Evolutionary conservation across 2,329 filamentous ascomycete genomes (phyloP).

Genomic region (Colletotrichum tofieldiae): DNA sequence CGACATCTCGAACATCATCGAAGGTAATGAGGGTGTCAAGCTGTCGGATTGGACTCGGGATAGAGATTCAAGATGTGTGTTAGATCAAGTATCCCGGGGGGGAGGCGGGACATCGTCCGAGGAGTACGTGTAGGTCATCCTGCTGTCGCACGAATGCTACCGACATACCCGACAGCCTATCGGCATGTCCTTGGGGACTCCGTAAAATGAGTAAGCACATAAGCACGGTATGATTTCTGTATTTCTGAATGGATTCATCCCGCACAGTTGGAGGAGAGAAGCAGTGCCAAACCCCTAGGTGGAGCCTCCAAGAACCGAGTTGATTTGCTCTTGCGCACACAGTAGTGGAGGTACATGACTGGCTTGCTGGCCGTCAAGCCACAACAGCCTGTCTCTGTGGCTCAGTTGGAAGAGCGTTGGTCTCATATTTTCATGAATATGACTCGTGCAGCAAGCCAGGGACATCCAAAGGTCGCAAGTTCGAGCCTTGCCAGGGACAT

Average conservation of each 20-base stretch:
- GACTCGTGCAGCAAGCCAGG: constrained; percentile 1
- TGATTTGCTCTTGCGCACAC: not conserved
- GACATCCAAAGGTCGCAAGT: constrained; percentile 42
- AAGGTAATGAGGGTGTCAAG: not conserved
- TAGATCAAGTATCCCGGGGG: not conserved
- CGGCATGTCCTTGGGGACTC: too few relatives aligned
- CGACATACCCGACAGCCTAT: not conserved
- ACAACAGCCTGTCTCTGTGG: constrained; percentile 27
- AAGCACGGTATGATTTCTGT: too few relatives aligned
- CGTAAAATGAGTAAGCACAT: too few relatives aligned
- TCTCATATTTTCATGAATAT: constrained; percentile 36
- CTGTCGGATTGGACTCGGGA: not conserved
- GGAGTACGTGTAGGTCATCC: too few relatives aligned
- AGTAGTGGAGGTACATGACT: not conserved
- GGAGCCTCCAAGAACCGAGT: too few relatives aligned
- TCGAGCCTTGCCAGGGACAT: constrained; percentile 41
- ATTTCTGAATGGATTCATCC: too few relatives aligned
- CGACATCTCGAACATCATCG: not conserved
- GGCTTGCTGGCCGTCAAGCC: not conserved
- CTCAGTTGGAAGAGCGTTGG: constrained; percentile 43
- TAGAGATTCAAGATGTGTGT: not conserved
- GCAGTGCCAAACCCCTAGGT: too few relatives aligned
- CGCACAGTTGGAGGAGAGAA: too few relatives aligned
- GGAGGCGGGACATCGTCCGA: not conserved
- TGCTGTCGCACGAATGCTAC: not conserved